Conservation (phyloP, 495 filamentous ascomycete genomes). For the Tuber aestivum region DNA sequence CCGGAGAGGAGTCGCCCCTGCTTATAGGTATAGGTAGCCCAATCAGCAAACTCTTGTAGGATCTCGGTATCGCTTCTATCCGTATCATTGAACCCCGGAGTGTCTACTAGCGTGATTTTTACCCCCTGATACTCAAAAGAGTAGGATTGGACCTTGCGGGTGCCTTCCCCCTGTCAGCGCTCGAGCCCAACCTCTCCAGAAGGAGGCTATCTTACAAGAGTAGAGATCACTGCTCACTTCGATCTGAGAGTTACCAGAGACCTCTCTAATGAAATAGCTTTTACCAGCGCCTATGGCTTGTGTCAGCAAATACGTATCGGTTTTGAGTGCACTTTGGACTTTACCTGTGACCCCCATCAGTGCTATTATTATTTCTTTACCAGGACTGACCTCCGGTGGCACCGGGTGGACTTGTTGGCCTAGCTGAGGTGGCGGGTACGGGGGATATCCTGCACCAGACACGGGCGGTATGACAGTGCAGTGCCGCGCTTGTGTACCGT, state of each 20-base stretch:
- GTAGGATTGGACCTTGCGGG: constrained; percentile 18
- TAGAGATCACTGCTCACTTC: constrained; percentile 29
- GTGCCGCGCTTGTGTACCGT: not conserved
- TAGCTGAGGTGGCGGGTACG: not conserved
- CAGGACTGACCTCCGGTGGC: not conserved
- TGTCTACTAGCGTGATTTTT: constrained; percentile 47
- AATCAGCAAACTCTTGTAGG: constrained; percentile 43
- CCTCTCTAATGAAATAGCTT: constrained; percentile 44
- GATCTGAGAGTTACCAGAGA: constrained; percentile 28
- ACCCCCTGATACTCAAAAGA: constrained; percentile 19
- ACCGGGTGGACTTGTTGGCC: not conserved
- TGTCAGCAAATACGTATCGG: not conserved
- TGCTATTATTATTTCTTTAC: constrained; percentile 32
- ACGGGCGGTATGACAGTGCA: not conserved
- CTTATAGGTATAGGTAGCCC: constrained; percentile 37
- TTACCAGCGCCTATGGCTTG: constrained; percentile 43
- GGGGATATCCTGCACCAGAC: not conserved
- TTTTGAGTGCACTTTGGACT: not conserved
- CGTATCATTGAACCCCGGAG: constrained; percentile 52
- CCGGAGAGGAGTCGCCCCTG: constrained; percentile 38
- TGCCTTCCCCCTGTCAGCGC: constrained; percentile 20
- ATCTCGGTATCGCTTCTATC: constrained; percentile 45
- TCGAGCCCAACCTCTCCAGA: not conserved
- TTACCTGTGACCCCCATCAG: constrained; percentile 47
- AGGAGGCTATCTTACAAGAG: constrained; percentile 20